Conservation (phyloP, 257 asterid genomes). For the Dorcoceras hygrometricum region DNA sequence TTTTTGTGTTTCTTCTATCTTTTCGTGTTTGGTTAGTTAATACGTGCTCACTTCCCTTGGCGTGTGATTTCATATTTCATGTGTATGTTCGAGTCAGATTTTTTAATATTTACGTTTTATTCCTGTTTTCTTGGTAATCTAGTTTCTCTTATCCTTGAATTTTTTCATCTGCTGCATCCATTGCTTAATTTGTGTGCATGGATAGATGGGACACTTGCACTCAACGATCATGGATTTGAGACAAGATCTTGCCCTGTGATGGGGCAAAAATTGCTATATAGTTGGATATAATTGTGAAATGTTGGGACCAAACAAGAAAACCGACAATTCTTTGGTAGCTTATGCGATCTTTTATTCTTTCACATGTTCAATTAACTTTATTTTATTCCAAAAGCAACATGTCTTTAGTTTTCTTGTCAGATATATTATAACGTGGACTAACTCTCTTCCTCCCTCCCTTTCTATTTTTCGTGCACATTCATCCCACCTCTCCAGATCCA, state of each 20-base stretch:
- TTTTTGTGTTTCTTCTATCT: constrained; percentile 2
- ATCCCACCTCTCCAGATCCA: constrained; percentile 58
- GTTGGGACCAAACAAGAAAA: not conserved
- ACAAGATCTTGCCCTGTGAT: not conserved
- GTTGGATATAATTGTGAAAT: not conserved
- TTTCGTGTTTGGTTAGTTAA: not conserved
- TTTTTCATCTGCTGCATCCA: not conserved
- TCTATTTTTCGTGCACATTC: constrained; percentile 8
- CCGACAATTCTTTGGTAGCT: not conserved
- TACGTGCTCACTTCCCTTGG: constrained; percentile 6
- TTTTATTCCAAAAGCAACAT: not conserved
- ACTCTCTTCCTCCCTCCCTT: constrained; percentile 17
- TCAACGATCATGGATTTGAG: not conserved
- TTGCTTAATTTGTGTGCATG: not conserved
- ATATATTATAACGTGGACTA: constrained; percentile 19
- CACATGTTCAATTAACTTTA: not conserved
- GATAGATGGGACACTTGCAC: not conserved
- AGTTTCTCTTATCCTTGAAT: not conserved
- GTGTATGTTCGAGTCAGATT: not conserved
- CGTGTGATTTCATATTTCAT: not conserved
- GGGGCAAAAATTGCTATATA: not conserved
- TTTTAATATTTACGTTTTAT: not conserved
- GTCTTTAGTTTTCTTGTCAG: constrained; percentile 1
- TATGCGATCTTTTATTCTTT: too few relatives aligned
- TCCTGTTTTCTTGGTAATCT: not conserved